Conservation (phyloP, 2,329 filamentous ascomycete genomes). For the Endocalyx cinctus region DNA sequence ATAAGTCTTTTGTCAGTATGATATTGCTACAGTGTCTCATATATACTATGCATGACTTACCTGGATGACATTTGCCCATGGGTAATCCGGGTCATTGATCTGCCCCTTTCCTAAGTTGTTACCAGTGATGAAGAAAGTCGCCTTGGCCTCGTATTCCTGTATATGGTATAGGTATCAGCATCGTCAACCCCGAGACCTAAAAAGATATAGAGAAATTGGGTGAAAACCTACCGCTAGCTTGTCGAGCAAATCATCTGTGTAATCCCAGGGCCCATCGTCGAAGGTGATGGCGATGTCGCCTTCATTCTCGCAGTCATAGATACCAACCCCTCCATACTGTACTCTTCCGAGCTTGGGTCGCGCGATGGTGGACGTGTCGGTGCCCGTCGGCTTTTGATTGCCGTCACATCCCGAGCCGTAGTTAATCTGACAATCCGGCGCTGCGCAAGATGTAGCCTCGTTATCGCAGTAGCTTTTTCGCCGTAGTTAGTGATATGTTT, state of each 20-base stretch:
- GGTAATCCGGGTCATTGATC: constrained; percentile 40
- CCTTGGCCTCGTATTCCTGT: constrained; percentile 50
- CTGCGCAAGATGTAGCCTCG: constrained; percentile 21
- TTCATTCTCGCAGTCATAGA: constrained; percentile 44
- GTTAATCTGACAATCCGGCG: constrained; percentile 30
- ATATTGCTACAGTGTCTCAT: no score
- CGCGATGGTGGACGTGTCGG: constrained; percentile 39
- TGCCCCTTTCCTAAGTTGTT: constrained; percentile 47
- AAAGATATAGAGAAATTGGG: no score
- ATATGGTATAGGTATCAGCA: constrained; percentile 28
- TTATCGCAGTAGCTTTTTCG: constrained; percentile 22
- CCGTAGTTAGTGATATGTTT: constrained; percentile 10
- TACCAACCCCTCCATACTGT: constrained; percentile 40
- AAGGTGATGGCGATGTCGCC: constrained; percentile 59
- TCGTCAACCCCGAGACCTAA: no score
- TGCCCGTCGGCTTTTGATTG: constrained; percentile 39
- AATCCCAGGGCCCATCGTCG: constrained; percentile 59
- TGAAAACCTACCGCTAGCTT: constrained; percentile 29
- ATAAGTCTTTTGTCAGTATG: constrained; percentile 9
- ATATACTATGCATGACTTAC: constrained; percentile 9
- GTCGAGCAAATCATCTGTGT: constrained; percentile 55
- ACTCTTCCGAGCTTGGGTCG: constrained; percentile 43
- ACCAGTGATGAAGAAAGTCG: constrained; percentile 59
- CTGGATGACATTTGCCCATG: constrained; percentile 26
- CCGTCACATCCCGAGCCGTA: constrained; percentile 45